Evolutionary conservation across 805 yeast species (phyloP).

Genomic region (Spathaspora gorwiae): DNA sequence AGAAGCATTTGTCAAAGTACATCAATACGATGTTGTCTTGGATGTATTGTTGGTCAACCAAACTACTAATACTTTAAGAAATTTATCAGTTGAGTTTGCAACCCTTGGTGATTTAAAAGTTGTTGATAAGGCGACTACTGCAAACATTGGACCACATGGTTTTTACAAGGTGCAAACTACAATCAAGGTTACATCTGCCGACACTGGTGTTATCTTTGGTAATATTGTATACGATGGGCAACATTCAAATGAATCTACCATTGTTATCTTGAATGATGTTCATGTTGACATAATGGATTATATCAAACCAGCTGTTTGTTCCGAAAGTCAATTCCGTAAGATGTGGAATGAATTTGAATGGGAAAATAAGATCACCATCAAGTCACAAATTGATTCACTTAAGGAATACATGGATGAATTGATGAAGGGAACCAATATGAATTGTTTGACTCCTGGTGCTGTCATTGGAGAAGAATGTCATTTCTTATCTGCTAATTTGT

Average conservation of each 20-base stretch:
- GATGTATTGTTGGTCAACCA: constrained; percentile 94
- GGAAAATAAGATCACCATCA: constrained; percentile 95
- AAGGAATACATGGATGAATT: constrained; percentile 75
- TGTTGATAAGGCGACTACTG: constrained; percentile 83
- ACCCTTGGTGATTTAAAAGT: constrained; percentile 94
- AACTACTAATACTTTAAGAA: constrained; percentile 84
- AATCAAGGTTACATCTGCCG: constrained; percentile 92
- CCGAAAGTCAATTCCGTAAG: constrained; percentile 85
- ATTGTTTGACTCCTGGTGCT: constrained; percentile 87
- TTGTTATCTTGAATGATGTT: constrained; percentile 89
- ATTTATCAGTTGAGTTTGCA: constrained; percentile 90
- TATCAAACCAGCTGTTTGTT: constrained; percentile 88
- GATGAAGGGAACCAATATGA: constrained; percentile 86
- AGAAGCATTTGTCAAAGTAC: constrained; percentile 93
- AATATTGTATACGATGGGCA: constrained; percentile 95
- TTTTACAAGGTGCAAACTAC: constrained; percentile 87
- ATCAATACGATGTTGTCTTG: constrained; percentile 91
- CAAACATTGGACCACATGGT: constrained; percentile 95
- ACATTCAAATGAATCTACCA: constrained; percentile 82
- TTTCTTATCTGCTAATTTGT: constrained; percentile 90
- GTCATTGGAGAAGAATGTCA: constrained; percentile 85
- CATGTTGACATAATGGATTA: constrained; percentile 97
- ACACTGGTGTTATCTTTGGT: constrained; percentile 97
- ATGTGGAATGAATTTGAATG: constrained; percentile 99
- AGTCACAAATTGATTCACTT: constrained; percentile 60